Percentiles rank a stretch among this genome's conserved stretches.
phyloP scores from a whole-genome alignment of 306 rosid species.

The Inga laurina region DNA sequence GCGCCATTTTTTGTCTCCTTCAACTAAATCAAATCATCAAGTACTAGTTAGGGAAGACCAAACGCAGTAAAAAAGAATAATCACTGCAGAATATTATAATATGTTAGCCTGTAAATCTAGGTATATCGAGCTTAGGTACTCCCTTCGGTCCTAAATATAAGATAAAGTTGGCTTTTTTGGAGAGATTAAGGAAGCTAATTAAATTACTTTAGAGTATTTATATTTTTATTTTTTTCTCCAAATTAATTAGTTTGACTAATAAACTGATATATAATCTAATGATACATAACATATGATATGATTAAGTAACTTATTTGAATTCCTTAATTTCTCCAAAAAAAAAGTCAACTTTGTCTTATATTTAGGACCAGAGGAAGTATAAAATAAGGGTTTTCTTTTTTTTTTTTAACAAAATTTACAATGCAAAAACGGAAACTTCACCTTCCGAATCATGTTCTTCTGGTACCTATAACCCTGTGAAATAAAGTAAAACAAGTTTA shows the following conservation, averaged over 20 bases:
- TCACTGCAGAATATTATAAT: slow-evolving; percentile 4
- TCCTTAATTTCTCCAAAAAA: no score
- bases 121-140: slow-evolving; percentile 4
- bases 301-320: no score
- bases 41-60: not conserved
- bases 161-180: no score
- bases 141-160: no score
- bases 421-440: slow-evolving; percentile 33
- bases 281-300: no score
- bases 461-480: slow-evolving; percentile 86
- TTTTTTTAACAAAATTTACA: not conserved
- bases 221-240: no score
- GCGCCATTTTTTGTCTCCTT: slow-evolving; percentile 49
- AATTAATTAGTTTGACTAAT: no score
- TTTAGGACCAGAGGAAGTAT: not conserved
- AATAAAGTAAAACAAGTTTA: slow-evolving; percentile 37
- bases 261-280: no score
- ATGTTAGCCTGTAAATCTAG: slow-evolving; percentile 4
- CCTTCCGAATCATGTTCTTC: slow-evolving; percentile 77
- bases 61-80: not conserved
- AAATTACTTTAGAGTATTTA: no score
- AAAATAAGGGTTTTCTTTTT: not conserved
- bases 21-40: slow-evolving; percentile 51
- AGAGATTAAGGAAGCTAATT: no score
- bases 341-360: no score